phyloP scores from a whole-genome alignment of 2,329 filamentous ascomycete species.

The Aureobasidium melanogenum region DNA sequence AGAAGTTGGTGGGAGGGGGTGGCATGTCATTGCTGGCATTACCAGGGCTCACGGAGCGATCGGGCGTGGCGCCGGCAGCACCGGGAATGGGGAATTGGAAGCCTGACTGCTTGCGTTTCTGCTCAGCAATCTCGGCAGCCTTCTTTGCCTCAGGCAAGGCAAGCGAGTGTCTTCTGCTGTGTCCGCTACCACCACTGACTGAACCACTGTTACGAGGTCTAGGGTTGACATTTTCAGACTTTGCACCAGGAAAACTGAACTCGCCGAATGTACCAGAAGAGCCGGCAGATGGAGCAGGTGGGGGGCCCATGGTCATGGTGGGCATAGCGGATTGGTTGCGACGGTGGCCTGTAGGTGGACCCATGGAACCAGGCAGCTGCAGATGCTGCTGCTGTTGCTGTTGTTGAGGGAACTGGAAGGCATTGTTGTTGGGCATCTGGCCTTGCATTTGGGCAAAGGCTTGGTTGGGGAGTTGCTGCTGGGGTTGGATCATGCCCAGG shows the following conservation, averaged over 20 bases:
- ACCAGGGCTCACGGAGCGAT: slow-evolving; percentile 50
- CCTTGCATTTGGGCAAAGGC: slow-evolving; percentile 71
- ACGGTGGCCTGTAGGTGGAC: slow-evolving; percentile 77
- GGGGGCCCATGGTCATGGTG: slow-evolving; percentile 83
- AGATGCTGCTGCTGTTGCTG: slow-evolving; percentile 61
- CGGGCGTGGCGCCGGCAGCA: slow-evolving; percentile 45
- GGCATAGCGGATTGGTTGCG: slow-evolving; percentile 96
- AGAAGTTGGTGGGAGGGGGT: slow-evolving; percentile 15
- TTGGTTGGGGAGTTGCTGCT: slow-evolving; percentile 66
- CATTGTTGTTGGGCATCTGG: slow-evolving; percentile 62
- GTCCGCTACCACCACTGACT: slow-evolving; percentile 60
- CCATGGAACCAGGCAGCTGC: slow-evolving; percentile 60
- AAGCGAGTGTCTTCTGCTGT: slow-evolving; percentile 88
- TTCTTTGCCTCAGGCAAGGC: slow-evolving; percentile 95
- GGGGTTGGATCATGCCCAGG: slow-evolving; percentile 86
- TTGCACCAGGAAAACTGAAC: slow-evolving; percentile 44
- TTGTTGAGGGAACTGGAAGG: slow-evolving; percentile 81
- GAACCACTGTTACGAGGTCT: slow-evolving; percentile 60
- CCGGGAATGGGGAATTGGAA: slow-evolving; percentile 88
- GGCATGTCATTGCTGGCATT: slow-evolving; percentile 25
- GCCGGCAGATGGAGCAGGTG: slow-evolving; percentile 74
- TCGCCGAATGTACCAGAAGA: slow-evolving; percentile 67
- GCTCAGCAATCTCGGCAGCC: slow-evolving; percentile 90
- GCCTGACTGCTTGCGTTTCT: slow-evolving; percentile 85
- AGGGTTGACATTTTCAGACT: slow-evolving; percentile 53